A percentile compares a stretch with the other conserved stretches of the same genome.
These are phyloP conservation scores for Alisma plantagoaquatica DNA, from an alignment of 106 monocot genomes.

Conservation along the genomic window DNA sequence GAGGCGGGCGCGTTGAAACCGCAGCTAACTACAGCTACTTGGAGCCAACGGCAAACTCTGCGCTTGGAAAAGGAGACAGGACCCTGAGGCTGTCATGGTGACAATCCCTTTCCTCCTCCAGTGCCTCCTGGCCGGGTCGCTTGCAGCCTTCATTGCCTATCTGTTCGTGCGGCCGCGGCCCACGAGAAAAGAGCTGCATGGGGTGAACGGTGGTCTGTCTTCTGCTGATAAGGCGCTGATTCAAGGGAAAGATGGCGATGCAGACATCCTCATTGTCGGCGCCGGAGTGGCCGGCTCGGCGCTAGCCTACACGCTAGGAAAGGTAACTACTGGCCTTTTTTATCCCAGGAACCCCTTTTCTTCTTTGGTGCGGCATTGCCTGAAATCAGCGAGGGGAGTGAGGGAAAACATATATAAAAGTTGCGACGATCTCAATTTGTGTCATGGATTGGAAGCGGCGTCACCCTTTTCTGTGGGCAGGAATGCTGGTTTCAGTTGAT, in stretches of 20 bases:
- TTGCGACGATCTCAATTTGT: too few species aligned
- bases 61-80: too few species aligned
- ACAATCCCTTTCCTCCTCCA: background rate
- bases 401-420: background rate
- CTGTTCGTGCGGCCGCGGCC: conserved; percentile 15
- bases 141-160: conserved; percentile 23
- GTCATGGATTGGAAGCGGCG: too few species aligned
- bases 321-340: conserved; percentile 26
- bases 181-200: too few species aligned
- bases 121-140: conserved; percentile 17
- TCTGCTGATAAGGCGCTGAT: background rate
- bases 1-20: too few species aligned
- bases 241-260: background rate
- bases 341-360: too few species aligned
- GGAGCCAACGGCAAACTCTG: too few species aligned
- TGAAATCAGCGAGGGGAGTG: background rate
- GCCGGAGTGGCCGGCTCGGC: conserved; percentile 94
- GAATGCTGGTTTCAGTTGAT: background rate
- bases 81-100: too few species aligned
- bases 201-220: background rate
- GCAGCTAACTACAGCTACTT: too few species aligned
- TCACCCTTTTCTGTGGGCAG: background rate
- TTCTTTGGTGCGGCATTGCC: background rate
- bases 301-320: conserved; percentile 79
- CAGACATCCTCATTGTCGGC: conserved; percentile 75